Base-by-base conservation (phyloP, 257 asterid species). In the Solanum infundibuliforme region DNA sequence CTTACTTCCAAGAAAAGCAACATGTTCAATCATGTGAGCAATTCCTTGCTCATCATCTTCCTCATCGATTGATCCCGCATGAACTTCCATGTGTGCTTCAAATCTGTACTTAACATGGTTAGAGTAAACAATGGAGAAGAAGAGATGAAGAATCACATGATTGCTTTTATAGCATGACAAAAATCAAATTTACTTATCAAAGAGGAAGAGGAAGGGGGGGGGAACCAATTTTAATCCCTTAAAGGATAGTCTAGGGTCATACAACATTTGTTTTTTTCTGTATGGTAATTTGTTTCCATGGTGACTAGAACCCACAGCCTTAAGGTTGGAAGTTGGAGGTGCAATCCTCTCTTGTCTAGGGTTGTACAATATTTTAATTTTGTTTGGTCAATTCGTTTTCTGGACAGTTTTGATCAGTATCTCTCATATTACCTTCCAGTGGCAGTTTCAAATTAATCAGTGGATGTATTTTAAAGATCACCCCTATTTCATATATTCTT, bases 21-120 rank as follows among this genome's bases (percentile, higher is more conserved):
- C 99, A 90, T 97, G 99, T 90, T 97, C 99, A 92, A 97, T 96
- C 99, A 97, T 97, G 91, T 97, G 99, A n/a, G 99, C 98, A 87
- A 97, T 96, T 90, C 99, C 99, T 93, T 97, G 99, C 91, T 97
- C 99, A 75, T 97, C 99, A 76, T 96, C 99, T 93, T 97, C 99
- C 95, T 96, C 99, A 66, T 97, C 99, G 79, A 96, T 95, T 87
- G 99, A 97, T 73, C 99, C 99, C 75, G 90, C 99, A 71, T 97
- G 99, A 91, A 97, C 98, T 91, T 97, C 99, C 99, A 96, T 96
- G 93, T 97, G 99, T 87, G 99, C 99, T 91, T 97, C 99, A 93
- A 96, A 96, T 93, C 99, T 97, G 87, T 68, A 89, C 81, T 88
- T 91, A 86, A 89, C 39, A 84, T 81, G 79, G 83, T 58, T 65